Base-by-base conservation (phyloP, 2,329 filamentous ascomycete species). In the Fusarium subglutinans region DNA sequence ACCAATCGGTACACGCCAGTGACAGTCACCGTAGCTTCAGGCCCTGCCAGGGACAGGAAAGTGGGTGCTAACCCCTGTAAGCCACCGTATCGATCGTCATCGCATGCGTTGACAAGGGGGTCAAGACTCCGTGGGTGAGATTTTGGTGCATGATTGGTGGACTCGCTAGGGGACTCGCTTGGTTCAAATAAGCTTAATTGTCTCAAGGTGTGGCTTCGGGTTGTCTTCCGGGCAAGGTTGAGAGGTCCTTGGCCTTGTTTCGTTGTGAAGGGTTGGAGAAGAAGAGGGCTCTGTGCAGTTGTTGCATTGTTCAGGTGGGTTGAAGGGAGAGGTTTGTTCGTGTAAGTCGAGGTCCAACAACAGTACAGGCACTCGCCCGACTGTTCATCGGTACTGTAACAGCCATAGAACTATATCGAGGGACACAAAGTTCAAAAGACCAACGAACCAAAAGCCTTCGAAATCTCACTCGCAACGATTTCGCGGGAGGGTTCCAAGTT, bases 1-100 rank as follows among this genome's bases (percentile, higher is more conserved):
- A 24, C 74, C 72, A 76, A 76, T 76, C 62, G 66, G 40, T 26
- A n/a, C 14, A 51, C 6, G 26, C 12, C 20, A 51, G 74, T 73
- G 74, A 76, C 74, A 68, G 51, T 33, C 28, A 12, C 18, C 41
- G 28, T 24, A 47, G 38, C 18, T 44, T 30, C 53, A 40, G 59
- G 24, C 56, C 37, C 28, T 58, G 59, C 26, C 67, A 70, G 67
- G 67, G 40, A 38, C 59, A 37, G 66, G 66, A 54, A 69, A 56
- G 65, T 51, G 65, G 66, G 50, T 69, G 33, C 22, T 5, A 17
- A 47, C 11, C 57, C 57, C 24, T 53, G 57, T 41, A 41, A 53
- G 43, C 45, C 56, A 50, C 48, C 50, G 43, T 26, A 56, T 28
- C 40, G 40, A 69, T 69, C 67, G 44, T 35, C 45, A 37, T 54